Evolutionary conservation across 768 basidiomycete genomes (phyloP).

Genomic region (Leccinellum albellum): DNA sequence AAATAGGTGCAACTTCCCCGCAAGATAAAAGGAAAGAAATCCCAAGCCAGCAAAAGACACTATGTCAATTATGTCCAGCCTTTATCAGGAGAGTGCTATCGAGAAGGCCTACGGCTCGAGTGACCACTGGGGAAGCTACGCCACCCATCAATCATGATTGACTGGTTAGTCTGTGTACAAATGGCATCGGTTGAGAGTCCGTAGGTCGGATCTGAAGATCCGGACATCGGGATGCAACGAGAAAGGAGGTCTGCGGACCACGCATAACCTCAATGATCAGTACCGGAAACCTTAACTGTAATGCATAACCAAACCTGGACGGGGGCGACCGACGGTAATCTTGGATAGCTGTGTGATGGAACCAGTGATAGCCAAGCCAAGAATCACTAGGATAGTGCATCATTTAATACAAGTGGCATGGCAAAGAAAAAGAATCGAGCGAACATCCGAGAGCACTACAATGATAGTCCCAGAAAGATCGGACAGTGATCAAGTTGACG

Average conservation of each 20-base stretch:
- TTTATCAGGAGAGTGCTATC: neutral
- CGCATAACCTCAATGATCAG: neutral
- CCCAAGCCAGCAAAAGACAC: slow-evolving; percentile 93
- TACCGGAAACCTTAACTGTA: neutral
- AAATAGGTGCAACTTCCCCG: slow-evolving; percentile 90
- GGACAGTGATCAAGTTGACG: slow-evolving; percentile 67
- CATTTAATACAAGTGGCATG: neutral
- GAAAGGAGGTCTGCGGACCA: slow-evolving; percentile 27
- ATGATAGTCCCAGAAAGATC: slow-evolving; percentile 90
- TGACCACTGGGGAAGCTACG: slow-evolving; percentile 92
- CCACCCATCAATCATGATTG: slow-evolving; percentile 76
- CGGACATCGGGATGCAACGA: slow-evolving; percentile 61
- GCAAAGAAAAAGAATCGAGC: slow-evolving; percentile 32
- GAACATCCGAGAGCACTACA: slow-evolving; percentile 50
- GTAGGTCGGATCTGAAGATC: slow-evolving; percentile 63
- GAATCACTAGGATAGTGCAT: slow-evolving; percentile 47
- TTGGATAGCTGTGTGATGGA: slow-evolving; percentile 82
- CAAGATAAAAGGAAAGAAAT: slow-evolving; percentile 83
- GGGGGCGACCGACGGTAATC: slow-evolving; percentile 83
- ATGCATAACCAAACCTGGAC: slow-evolving; percentile 55
- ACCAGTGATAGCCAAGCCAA: slow-evolving; percentile 74
- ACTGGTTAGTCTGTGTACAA: slow-evolving; percentile 67
- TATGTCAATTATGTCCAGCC: slow-evolving; percentile 27
- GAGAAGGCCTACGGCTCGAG: slow-evolving; percentile 61
- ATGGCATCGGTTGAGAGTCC: slow-evolving; percentile 72